Evolutionary conservation across 2,329 filamentous ascomycete genomes (phyloP).

Genomic region (Aspergillus amoenus): DNA sequence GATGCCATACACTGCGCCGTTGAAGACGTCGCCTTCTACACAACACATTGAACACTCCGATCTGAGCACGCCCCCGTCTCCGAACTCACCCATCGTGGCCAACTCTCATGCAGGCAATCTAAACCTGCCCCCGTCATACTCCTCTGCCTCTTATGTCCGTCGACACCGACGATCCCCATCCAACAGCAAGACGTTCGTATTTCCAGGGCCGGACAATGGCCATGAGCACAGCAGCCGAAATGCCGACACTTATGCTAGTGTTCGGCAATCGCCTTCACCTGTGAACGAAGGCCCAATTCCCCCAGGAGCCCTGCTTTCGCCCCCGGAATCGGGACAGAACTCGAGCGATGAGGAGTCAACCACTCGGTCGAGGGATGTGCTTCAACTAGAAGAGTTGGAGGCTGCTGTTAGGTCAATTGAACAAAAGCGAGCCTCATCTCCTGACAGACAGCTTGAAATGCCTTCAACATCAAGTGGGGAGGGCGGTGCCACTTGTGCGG

Average conservation of each 20-base stretch:
- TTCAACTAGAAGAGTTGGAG: constrained; percentile 66
- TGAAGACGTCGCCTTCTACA: constrained; percentile 57
- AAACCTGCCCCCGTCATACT: constrained; percentile 55
- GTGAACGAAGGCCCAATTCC: constrained; percentile 75
- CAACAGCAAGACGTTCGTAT: constrained; percentile 34
- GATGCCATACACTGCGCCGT: constrained; percentile 53
- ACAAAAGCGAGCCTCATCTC: constrained; percentile 29
- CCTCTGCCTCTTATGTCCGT: constrained; percentile 61
- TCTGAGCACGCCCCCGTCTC: constrained; percentile 33
- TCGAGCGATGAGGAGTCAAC: constrained; percentile 73
- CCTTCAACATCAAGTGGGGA: constrained; percentile 32
- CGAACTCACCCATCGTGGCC: constrained; percentile 18
- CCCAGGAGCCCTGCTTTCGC: constrained; percentile 81
- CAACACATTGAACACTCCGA: constrained; percentile 52
- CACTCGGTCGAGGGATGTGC: constrained; percentile 44
- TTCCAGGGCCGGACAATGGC: constrained; percentile 30
- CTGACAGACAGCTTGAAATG: constrained; percentile 26
- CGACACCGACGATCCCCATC: constrained; percentile 62
- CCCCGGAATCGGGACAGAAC: constrained; percentile 78
- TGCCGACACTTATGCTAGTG: constrained; percentile 54
- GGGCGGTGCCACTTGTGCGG: constrained; percentile 18
- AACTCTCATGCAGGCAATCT: constrained; percentile 36
- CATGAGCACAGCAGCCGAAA: constrained; percentile 22
- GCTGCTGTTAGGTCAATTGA: constrained; percentile 80
- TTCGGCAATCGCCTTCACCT: constrained; percentile 82